Percentiles rank a stretch among this genome's conserved stretches.
These are phyloP conservation scores for Rhynchospora breviuscula DNA, from an alignment of 176 grass and related monocot species.

Conservation along the genomic window DNA sequence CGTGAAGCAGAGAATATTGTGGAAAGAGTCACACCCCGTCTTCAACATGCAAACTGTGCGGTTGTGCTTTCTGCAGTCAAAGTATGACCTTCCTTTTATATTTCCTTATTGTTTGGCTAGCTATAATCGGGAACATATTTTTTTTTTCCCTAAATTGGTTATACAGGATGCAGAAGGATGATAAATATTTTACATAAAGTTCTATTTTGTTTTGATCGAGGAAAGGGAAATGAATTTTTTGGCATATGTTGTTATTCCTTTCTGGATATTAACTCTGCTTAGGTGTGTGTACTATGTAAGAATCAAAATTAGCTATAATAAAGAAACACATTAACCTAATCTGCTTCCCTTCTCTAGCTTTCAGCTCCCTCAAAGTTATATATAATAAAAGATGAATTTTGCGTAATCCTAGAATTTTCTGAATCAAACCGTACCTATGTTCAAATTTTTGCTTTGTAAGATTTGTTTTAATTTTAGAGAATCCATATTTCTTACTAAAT, in stretches of 20 bases:
- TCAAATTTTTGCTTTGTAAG: background rate
- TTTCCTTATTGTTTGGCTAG: background rate
- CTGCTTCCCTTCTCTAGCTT: no score
- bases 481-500: background rate
- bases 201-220: no score
- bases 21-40: constrained; percentile 88
- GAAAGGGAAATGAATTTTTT: no score
- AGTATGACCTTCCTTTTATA: constrained; percentile 35
- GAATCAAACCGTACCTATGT: background rate
- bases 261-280: background rate
- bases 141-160: no score
- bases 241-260: no score
- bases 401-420: background rate
- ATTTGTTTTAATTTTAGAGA: background rate
- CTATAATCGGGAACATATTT: background rate
- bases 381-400: background rate
- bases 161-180: no score
- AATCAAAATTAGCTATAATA: background rate
- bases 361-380: no score
- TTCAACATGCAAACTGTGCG: constrained; percentile 99
- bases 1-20: constrained; percentile 94
- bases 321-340: background rate
- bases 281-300: background rate
- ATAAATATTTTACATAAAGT: no score
- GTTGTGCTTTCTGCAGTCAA: constrained; percentile 99